Percentiles rank a stretch among this genome's conserved stretches.
phyloP scores from a whole-genome alignment of 306 rosid species.

The Cicer chorassanicum region DNA sequence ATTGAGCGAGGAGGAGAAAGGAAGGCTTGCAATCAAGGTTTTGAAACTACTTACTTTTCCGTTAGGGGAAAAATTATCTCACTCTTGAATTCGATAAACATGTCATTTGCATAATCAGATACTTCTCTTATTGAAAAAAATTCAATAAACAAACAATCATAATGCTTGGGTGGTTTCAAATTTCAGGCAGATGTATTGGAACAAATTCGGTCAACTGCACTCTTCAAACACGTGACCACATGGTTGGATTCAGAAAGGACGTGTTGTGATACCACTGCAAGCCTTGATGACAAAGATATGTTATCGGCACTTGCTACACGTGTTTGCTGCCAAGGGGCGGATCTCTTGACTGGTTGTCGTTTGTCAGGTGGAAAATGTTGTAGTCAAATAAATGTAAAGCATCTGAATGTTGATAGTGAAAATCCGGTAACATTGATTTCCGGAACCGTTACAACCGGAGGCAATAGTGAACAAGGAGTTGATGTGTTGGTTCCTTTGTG shows the following conservation, averaged over 20 bases:
- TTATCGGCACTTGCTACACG: slow-evolving; percentile 62
- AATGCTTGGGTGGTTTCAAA: slow-evolving; percentile 43
- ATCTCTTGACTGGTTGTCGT: slow-evolving; percentile 54
- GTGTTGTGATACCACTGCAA: slow-evolving; percentile 45
- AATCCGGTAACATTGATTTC: slow-evolving; percentile 66
- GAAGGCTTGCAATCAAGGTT: slow-evolving; percentile 86
- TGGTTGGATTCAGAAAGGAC: slow-evolving; percentile 64
- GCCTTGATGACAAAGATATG: slow-evolving; percentile 42
- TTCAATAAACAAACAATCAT: slow-evolving; percentile 31
- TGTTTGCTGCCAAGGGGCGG: slow-evolving; percentile 77
- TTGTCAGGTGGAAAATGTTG: slow-evolving; percentile 50
- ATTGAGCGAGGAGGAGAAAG: slow-evolving; percentile 81
- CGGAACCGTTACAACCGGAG: slow-evolving; percentile 66
- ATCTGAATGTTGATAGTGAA: slow-evolving; percentile 53
- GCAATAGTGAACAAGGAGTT: slow-evolving; percentile 62
- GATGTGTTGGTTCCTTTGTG: slow-evolving; percentile 72
- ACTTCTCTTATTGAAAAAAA: slow-evolving; percentile 37
- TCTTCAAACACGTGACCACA: slow-evolving; percentile 60
- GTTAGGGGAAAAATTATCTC: slow-evolving; percentile 16
- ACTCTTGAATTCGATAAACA: slow-evolving; percentile 19
- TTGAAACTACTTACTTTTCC: slow-evolving; percentile 11
- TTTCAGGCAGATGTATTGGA: slow-evolving; percentile 82
- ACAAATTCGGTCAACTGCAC: slow-evolving; percentile 67
- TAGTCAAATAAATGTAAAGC: slow-evolving; percentile 55
- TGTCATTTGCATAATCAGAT: slow-evolving; percentile 10